Evolutionary conservation across 805 yeast genomes (phyloP).

Genomic region (Suhomyces vadensis): DNA sequence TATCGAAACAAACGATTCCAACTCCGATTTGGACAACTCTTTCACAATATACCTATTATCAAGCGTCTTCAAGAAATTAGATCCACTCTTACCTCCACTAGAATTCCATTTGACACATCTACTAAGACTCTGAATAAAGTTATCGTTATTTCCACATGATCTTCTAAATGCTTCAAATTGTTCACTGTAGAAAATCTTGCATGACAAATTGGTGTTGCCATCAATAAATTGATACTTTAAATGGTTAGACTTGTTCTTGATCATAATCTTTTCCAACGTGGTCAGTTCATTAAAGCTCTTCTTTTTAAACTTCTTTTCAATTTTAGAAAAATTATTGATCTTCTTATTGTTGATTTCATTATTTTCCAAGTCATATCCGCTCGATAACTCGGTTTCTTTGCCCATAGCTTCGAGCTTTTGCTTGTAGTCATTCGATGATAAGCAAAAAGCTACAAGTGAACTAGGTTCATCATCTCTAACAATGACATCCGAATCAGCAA

Average conservation of each 20-base stretch:
- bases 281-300: conserved; percentile 24
- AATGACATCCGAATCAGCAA: conserved; percentile 90
- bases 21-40: conserved; percentile 82
- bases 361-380: conserved; percentile 22
- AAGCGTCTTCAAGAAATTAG: conserved; percentile 86
- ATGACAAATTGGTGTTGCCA: conserved; percentile 74
- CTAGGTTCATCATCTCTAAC: conserved; percentile 97
- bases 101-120: conserved; percentile 96
- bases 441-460: conserved; percentile 88
- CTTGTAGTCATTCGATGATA: conserved; percentile 80
- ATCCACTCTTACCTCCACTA: conserved; percentile 95
- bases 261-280: conserved; percentile 65
- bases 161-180: conserved; percentile 93
- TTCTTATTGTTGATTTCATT: conserved; percentile 36
- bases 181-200: conserved; percentile 93
- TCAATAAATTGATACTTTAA: conserved; percentile 90
- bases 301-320: conserved; percentile 43
- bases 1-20: conserved; percentile 90
- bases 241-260: conserved; percentile 84
- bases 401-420: conserved; percentile 53
- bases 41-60: conserved; percentile 89
- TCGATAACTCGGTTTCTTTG: conserved; percentile 18
- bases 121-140: conserved; percentile 84
- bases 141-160: conserved; percentile 74
- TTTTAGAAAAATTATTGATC: conserved; percentile 37